Evolutionary conservation across 495 filamentous ascomycete species (phyloP), one percentile per base, ranked within the genome.

Genomic region (Cercophora samala): DNA sequence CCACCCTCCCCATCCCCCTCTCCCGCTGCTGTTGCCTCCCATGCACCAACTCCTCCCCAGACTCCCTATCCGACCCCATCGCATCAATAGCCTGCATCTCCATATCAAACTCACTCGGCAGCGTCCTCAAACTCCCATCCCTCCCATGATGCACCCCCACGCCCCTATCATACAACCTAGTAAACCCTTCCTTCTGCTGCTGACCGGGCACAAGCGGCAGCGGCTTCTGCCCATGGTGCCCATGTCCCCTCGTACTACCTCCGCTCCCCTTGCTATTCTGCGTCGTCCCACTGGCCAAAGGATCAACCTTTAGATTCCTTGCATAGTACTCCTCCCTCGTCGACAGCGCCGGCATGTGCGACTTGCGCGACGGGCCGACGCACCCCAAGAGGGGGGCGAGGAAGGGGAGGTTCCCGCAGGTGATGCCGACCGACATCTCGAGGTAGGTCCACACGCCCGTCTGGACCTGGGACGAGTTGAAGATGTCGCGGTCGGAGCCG

Each of bases 391-490:
- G 19, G 0, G 69, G 66, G 0, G 69, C 69, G 6, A 71, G 55
- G 21, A 71, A 66, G 1, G 69, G 69, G 5, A 71, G 64, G n/a
- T 68, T 71, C 5, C 66, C 69, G 63, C 69, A 71, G 3, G 69
- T 68, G 46, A 71, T 68, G 8, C 63, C 69, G n/a, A 66, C 64
- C 3, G 69, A 68, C 29, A 71, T 58, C 19, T 71, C 69, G 42
- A 68, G 53, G n/a, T 68, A 71, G 1, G 69, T 71, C 69, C 69
- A 71, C 17, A 71, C 55, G 4, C 60, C 42, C 11, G 68, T 60
- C 18, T 68, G 54, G 24, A 71, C 60, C 5, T 65, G 29, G 26
- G 32, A 23, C 2, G 69, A 68, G 56, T 64, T 64, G 51, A 64
- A 68, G 5, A 53, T 58, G 23, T 60, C 54, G 0, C 25, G 11